Conservation (phyloP, 345 rosid genomes). For the Aurinia saxatilis region DNA sequence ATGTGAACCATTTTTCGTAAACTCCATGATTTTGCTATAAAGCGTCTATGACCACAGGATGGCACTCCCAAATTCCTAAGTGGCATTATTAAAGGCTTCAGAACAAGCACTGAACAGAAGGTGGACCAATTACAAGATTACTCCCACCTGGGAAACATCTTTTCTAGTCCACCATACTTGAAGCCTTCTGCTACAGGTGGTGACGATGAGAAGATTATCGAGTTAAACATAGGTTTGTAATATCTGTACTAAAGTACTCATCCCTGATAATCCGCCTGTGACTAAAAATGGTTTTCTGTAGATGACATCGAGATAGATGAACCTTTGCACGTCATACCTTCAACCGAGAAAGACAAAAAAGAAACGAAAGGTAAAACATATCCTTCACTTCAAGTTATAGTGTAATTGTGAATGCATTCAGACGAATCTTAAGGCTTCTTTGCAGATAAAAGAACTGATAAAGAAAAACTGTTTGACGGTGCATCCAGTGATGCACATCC, state of each 20-base stretch:
- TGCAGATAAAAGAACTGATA: constrained; percentile 48
- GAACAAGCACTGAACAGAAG: constrained; percentile 38
- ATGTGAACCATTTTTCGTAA: background rate
- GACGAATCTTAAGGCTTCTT: constrained; percentile 14
- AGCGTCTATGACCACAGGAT: constrained; percentile 39
- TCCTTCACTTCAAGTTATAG: background rate
- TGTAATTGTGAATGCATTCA: constrained; percentile 1
- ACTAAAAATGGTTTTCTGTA: constrained; percentile 32
- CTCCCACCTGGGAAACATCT: constrained; percentile 53
- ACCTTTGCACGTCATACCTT: constrained; percentile 31
- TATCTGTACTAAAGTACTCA: constrained; percentile 11
- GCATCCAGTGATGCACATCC: constrained; percentile 50
- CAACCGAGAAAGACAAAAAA: constrained; percentile 32
- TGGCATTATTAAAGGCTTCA: constrained; percentile 52
- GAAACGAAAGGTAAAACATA: constrained; percentile 38
- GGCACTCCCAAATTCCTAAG: constrained; percentile 43
- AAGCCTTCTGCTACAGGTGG: constrained; percentile 36
- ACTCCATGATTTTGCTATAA: constrained; percentile 14
- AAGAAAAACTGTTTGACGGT: constrained; percentile 66
- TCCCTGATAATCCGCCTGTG: constrained; percentile 5
- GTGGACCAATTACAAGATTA: constrained; percentile 36
- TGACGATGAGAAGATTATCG: constrained; percentile 33
- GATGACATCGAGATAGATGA: constrained; percentile 76
- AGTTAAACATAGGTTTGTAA: constrained; percentile 64
- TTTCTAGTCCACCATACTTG: constrained; percentile 57